Base-by-base conservation (phyloP, 257 asterid species). In the Datura wrightii region DNA sequence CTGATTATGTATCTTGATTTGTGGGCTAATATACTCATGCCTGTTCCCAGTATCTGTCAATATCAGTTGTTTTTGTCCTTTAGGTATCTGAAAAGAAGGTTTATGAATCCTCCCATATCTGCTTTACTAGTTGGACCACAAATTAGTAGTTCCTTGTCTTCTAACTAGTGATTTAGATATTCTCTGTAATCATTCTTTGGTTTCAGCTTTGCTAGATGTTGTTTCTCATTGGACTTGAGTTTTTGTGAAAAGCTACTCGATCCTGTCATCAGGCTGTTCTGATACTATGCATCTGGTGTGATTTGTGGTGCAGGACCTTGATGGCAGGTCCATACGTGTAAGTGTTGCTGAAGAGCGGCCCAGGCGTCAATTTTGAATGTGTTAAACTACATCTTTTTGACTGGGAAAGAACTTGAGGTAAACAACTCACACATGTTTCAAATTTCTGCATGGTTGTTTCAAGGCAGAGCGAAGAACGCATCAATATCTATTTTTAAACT, bases 271-370 rank as follows among this genome's bases (percentile, higher is more conserved):
- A 71, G 16, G 18, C 10, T 71, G 56, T 44, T 69, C 79, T 71
- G 18, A 71, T 71, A 10, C 62, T 14, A 13, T 52, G 46, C 46
- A 76, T 76, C 46, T 76, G 62, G 62, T 76, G 31, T 76, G 31
- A 52, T 76, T 74, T 74, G 60, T 74, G 37, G 80, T 76, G 82
- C 91, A 92, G 96, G 92, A 92, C 88, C 92, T 92, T 59, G 82
- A 87, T 62, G 96, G 96, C 55, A 85, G 96, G 88, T 5, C 87
- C 62, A 88, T 92, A 65, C 92, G 94, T 5, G 94, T 92, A 52
- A 90, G 86, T 19, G 85, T 87, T 54, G 96, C 96, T 85, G 94
- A 88, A 84, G 88, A 88, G 79, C 92, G 92, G 71, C 65, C 63
- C 31, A 91, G 88, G 65, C 88, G 79, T 52, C 82, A 76, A 76